phyloP scores from a whole-genome alignment of 78 protist genomes.

The Pigoraptor vietnamica region DNA sequence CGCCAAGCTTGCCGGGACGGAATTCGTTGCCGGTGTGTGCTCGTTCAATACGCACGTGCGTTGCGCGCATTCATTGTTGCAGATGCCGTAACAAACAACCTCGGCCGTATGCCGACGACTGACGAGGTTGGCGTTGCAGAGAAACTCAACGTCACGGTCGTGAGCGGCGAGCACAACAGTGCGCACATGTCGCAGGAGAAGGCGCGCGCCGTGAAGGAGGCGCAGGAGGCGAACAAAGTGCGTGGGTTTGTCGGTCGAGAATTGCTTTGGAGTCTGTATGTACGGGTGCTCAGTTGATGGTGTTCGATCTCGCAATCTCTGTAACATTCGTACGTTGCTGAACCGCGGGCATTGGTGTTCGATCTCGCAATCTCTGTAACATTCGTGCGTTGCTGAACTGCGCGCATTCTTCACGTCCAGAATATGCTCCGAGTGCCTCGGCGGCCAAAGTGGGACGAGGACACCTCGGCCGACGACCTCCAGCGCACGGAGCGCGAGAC shows the following conservation, averaged over 20 bases:
- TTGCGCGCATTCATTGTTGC: neutral
- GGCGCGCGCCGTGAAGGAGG: neutral
- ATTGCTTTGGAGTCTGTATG: no score
- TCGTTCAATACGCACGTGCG: neutral
- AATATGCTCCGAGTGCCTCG: constrained; percentile 2
- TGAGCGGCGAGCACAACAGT: neutral
- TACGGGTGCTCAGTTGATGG: no score
- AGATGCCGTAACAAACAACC: neutral
- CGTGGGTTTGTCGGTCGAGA: no score
- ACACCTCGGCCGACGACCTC: constrained; percentile 16
- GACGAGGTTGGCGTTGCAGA: neutral
- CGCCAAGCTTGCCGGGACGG: constrained; percentile 33
- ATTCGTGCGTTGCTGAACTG: no score
- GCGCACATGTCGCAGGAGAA: neutral
- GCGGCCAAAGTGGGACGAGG: constrained; percentile 17
- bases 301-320: no score
- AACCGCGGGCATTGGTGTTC: no score
- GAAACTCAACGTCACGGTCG: neutral
- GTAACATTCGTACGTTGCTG: no score
- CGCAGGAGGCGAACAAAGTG: neutral
- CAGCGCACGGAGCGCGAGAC: constrained; percentile 15
- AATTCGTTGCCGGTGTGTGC: constrained; percentile 16
- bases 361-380: no score
- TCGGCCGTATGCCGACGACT: neutral
- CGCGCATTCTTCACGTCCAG: no score